A percentile compares a stretch with the other conserved stretches of the same genome.
Evolutionary conservation across 2,329 filamentous ascomycete species (phyloP).

Genomic region (Fusarium guadeloupense): DNA sequence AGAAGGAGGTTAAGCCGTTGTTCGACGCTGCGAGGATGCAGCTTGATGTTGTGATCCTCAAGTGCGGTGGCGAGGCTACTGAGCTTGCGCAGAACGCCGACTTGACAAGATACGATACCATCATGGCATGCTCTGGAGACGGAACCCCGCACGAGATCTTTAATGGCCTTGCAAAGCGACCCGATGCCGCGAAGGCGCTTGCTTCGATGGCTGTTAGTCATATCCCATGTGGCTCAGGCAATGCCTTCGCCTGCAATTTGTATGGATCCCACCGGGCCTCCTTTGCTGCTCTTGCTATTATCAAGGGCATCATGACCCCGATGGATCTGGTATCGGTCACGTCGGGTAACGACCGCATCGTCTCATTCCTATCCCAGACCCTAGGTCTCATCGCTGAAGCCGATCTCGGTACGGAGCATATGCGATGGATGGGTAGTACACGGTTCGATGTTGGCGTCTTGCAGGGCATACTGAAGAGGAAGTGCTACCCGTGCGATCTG

Average conservation of each 20-base stretch:
- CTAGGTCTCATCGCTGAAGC: constrained; percentile 90
- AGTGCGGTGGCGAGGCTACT: constrained; percentile 77
- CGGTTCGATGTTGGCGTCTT: constrained; percentile 88
- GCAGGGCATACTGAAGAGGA: constrained; percentile 78
- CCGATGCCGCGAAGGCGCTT: constrained; percentile 79
- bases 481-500: constrained; percentile 87
- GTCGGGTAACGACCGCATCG: constrained; percentile 75
- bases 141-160: constrained; percentile 93
- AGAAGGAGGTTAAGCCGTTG: constrained; percentile 79
- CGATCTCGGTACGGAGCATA: constrained; percentile 87
- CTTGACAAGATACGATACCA: constrained; percentile 81
- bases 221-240: constrained; percentile 91
- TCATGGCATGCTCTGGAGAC: constrained; percentile 91
- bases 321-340: constrained; percentile 90
- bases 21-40: constrained; percentile 82
- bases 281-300: constrained; percentile 80
- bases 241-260: constrained; percentile 90
- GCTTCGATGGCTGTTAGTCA: constrained; percentile 82
- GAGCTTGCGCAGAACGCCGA: constrained; percentile 81
- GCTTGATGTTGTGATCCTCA: constrained; percentile 77
- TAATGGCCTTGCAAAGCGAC: constrained; percentile 83
- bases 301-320: constrained; percentile 87
- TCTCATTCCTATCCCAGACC: constrained; percentile 92
- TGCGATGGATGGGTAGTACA: constrained; percentile 90
- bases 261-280: constrained; percentile 81